A percentile compares a stretch with the other conserved stretches of the same genome.
Evolutionary conservation across 768 basidiomycete genomes (phyloP).

Genomic region (Rhizopogon vesiculosus): DNA sequence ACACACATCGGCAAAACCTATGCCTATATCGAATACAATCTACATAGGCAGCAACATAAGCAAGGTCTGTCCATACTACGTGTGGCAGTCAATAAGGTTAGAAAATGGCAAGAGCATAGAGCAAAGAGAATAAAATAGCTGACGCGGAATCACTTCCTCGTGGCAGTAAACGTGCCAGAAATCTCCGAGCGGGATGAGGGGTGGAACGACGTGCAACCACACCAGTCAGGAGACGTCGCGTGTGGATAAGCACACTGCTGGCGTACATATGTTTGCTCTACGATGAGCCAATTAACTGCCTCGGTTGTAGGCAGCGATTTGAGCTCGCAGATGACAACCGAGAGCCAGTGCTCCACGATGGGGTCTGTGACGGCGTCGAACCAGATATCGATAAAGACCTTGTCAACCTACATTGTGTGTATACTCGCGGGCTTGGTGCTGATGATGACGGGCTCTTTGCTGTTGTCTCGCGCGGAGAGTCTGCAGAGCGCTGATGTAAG

Average conservation of each 20-base stretch:
- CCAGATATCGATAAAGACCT: slow-evolving; percentile 84
- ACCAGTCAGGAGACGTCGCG: slow-evolving; percentile 18
- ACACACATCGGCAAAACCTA: too few species aligned
- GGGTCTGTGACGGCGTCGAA: slow-evolving; percentile 69
- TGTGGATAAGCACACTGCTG: slow-evolving; percentile 28
- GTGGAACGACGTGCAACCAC: slow-evolving; percentile 35
- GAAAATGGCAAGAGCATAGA: too few species aligned
- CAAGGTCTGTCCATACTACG: too few species aligned
- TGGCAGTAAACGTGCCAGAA: slow-evolving; percentile 41
- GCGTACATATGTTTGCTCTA: slow-evolving; percentile 55
- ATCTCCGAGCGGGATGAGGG: slow-evolving; percentile 42
- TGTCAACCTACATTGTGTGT: slow-evolving; percentile 57
- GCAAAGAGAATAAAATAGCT: too few species aligned
- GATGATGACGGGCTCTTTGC: slow-evolving; percentile 11
- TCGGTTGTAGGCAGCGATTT: slow-evolving; percentile 29
- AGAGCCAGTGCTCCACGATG: slow-evolving; percentile 61
- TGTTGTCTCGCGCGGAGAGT: slow-evolving; percentile 8
- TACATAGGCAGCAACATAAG: too few species aligned
- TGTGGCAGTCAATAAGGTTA: too few species aligned
- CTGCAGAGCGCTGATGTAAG: slow-evolving; percentile 16
- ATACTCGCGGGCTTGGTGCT: slow-evolving; percentile 37
- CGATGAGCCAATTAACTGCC: slow-evolving; percentile 56
- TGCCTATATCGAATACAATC: too few species aligned
- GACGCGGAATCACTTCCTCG: slow-evolving; percentile 49
- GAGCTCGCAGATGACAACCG: slow-evolving; percentile 67